phyloP scores from a whole-genome alignment of 139 green algal genomes.

The Volvox africanus region DNA sequence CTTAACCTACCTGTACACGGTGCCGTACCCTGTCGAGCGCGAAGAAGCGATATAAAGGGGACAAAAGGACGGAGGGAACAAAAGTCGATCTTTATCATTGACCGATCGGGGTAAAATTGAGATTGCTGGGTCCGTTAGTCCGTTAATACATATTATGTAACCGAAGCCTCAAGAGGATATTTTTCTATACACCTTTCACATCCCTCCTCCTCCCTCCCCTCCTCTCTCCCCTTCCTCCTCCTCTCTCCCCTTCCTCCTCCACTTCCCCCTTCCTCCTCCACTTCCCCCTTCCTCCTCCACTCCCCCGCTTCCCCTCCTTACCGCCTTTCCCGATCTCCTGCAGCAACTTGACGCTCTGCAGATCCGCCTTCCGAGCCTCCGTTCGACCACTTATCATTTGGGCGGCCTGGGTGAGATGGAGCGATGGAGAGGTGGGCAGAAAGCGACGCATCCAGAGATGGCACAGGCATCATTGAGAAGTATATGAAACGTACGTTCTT shows the following conservation, averaged over 20 bases:
- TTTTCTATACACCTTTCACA: too few relatives aligned
- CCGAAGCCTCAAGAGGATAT: too few relatives aligned
- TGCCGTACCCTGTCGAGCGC: constrained; percentile 11
- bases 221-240: too few relatives aligned
- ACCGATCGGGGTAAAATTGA: too few relatives aligned
- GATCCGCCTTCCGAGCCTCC: not conserved
- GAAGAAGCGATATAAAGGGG: not conserved
- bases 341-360: constrained; percentile 12
- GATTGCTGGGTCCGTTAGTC: too few relatives aligned
- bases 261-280: not conserved
- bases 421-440: not conserved
- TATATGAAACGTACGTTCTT: too few relatives aligned
- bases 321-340: constrained; percentile 12
- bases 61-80: not conserved
- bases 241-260: not conserved
- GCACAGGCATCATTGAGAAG: too few relatives aligned
- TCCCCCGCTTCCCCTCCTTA: not conserved
- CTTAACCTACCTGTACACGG: constrained; percentile 13
- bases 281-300: not conserved
- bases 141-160: too few relatives aligned
- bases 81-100: too few relatives aligned
- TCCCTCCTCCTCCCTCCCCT: too few relatives aligned
- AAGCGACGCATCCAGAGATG: not conserved
- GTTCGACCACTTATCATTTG: not conserved
- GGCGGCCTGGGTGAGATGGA: not conserved